Percentiles rank a stretch among this genome's conserved stretches.
phyloP scores from a whole-genome alignment of 2,329 filamentous ascomycete species.

The Calonectria fujianensis region DNA sequence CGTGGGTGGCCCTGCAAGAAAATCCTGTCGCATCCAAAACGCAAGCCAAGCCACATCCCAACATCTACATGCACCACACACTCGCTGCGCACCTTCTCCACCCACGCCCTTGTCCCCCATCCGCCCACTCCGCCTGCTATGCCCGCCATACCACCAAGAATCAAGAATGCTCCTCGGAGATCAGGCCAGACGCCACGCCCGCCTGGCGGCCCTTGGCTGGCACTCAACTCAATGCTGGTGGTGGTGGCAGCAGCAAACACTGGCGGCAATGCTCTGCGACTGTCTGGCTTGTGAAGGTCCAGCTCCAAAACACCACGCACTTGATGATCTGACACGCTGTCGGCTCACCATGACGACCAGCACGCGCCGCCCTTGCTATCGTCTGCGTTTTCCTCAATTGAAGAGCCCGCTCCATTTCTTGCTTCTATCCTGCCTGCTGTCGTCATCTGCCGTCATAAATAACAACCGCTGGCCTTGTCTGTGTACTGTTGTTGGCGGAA shows the following conservation, averaged over 20 bases:
- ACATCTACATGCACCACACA: slow-evolving; percentile 30
- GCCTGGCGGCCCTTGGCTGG: slow-evolving; percentile 6
- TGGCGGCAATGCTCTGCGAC: background rate
- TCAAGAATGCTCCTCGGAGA: slow-evolving; percentile 21
- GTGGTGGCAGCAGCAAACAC: background rate
- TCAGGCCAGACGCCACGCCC: slow-evolving; percentile 33
- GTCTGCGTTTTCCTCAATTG: slow-evolving; percentile 4
- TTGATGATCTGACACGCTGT: slow-evolving; percentile 15
- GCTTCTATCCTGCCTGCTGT: background rate
- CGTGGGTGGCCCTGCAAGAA: slow-evolving; percentile 22
- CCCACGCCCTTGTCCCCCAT: slow-evolving; percentile 3
- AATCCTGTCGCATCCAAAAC: slow-evolving; percentile 27
- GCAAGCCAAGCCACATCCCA: slow-evolving; percentile 20
- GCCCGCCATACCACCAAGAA: slow-evolving; percentile 33
- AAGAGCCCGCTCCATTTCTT: background rate
- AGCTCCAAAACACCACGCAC: slow-evolving; percentile 4
- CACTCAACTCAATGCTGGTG: slow-evolving; percentile 20
- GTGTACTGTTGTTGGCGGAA: slow-evolving; percentile 2
- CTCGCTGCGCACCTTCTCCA: slow-evolving; percentile 6
- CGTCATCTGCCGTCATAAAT: slow-evolving; percentile 3
- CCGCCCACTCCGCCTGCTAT: slow-evolving; percentile 28
- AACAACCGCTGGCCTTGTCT: slow-evolving; percentile 10
- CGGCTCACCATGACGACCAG: slow-evolving; percentile 32
- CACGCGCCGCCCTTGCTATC: background rate
- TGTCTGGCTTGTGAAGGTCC: slow-evolving; percentile 15